phyloP scores from a whole-genome alignment of 2,329 filamentous ascomycete genomes.

The Coniochaeta sp. region DNA sequence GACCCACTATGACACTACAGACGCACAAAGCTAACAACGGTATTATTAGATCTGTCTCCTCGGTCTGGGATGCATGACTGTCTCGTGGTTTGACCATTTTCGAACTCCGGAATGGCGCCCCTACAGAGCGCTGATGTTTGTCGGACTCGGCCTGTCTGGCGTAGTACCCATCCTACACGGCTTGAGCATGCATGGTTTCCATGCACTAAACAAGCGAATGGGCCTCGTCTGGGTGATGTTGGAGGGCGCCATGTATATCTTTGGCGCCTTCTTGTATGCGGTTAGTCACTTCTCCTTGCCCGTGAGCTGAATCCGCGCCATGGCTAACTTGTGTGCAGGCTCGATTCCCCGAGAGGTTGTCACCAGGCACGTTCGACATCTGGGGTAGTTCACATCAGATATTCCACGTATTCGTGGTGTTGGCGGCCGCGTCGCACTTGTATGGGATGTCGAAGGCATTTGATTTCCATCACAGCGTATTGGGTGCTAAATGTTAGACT shows the following conservation, averaged over 20 bases:
- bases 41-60: constrained; percentile 68
- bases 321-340: constrained; percentile 31
- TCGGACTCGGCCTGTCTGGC: constrained; percentile 76
- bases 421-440: constrained; percentile 76
- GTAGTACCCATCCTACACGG: constrained; percentile 79
- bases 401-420: constrained; percentile 82
- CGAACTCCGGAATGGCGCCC: constrained; percentile 77
- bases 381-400: constrained; percentile 93
- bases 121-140: constrained; percentile 83
- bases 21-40: neutral
- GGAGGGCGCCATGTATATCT: constrained; percentile 77
- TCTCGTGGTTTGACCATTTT: constrained; percentile 76
- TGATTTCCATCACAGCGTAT: constrained; percentile 67
- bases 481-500: constrained; percentile 40
- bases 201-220: constrained; percentile 62
- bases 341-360: constrained; percentile 74
- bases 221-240: constrained; percentile 73
- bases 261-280: constrained; percentile 81
- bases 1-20: neutral
- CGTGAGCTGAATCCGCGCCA: neutral
- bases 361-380: constrained; percentile 77
- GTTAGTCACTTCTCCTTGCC: constrained; percentile 34
- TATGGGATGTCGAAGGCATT: constrained; percentile 77
- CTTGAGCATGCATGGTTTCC: constrained; percentile 56
- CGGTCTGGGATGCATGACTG: constrained; percentile 65